Evolutionary conservation across 768 basidiomycete species (phyloP).

Genomic region (Suillus subalutaceus): DNA sequence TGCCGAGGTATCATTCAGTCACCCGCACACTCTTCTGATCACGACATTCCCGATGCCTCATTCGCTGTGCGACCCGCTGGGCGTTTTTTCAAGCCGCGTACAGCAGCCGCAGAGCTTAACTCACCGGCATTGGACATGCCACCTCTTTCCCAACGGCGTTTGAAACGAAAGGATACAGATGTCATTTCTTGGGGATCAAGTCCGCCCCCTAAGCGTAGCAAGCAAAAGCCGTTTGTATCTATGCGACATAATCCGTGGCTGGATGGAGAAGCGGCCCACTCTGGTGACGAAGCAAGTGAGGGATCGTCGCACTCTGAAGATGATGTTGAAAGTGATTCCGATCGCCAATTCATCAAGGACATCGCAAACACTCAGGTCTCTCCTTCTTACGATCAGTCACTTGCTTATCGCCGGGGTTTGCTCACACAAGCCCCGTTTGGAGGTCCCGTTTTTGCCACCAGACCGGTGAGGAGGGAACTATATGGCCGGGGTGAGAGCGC

Average conservation of each 20-base stretch:
- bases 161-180: constrained; percentile 33
- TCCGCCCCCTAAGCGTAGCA: constrained; percentile 22
- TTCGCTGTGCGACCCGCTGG: constrained; percentile 49
- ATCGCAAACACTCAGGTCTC: constrained; percentile 68
- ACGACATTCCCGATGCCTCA: constrained; percentile 40
- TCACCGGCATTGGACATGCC: constrained; percentile 36
- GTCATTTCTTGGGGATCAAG: constrained; percentile 21
- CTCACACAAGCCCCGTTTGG: constrained; percentile 63
- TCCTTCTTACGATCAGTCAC: constrained; percentile 72
- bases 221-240: constrained; percentile 30
- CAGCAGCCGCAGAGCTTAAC: constrained; percentile 22
- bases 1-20: constrained; percentile 25
- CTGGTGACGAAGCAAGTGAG: constrained; percentile 75
- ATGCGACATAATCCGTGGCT: constrained; percentile 50
- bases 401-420: constrained; percentile 71
- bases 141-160: constrained; percentile 33
- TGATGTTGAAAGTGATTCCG: constrained; percentile 62
- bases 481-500: constrained; percentile 41
- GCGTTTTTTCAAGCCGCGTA: constrained; percentile 30
- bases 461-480: constrained; percentile 48
- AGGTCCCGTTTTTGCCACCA: constrained; percentile 56
- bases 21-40: constrained; percentile 22
- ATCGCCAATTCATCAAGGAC: constrained; percentile 66
- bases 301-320: constrained; percentile 61
- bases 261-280: constrained; percentile 75